Conservation (phyloP, 2,329 filamentous ascomycete species). For the Cladosporium colombiae region DNA sequence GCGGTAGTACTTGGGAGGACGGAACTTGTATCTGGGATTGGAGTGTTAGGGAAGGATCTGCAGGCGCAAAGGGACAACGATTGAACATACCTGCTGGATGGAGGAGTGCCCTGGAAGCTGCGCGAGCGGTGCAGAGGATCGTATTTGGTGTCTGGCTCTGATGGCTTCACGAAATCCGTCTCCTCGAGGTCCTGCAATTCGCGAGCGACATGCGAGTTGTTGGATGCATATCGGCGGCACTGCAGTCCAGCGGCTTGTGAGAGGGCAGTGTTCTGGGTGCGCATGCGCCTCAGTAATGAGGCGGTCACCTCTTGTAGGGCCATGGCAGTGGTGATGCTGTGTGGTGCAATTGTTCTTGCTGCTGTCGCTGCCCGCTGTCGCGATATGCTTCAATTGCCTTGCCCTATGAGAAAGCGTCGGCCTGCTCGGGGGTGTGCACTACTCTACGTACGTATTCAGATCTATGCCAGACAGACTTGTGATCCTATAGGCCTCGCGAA, state of each 20-base stretch:
- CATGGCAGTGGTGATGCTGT: slow-evolving; percentile 25
- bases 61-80: slow-evolving; percentile 10
- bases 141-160: slow-evolving; percentile 19
- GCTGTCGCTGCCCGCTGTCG: not conserved
- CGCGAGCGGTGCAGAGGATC: slow-evolving; percentile 42
- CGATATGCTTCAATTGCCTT: not conserved
- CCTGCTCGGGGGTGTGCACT: not conserved
- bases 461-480: not conserved
- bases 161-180: slow-evolving; percentile 45
- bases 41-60: slow-evolving; percentile 7
- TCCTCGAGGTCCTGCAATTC: slow-evolving; percentile 48
- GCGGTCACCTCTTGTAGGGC: slow-evolving; percentile 36
- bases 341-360: not conserved
- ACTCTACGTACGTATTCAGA: not conserved
- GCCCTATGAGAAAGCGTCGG: not conserved
- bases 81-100: slow-evolving; percentile 53
- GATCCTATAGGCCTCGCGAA: too few species aligned
- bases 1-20: slow-evolving; percentile 90
- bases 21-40: slow-evolving; percentile 75
- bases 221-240: slow-evolving; percentile 35
- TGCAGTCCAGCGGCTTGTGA: slow-evolving; percentile 28
- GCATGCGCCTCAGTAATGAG: slow-evolving; percentile 33
- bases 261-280: slow-evolving; percentile 23
- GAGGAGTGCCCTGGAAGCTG: slow-evolving; percentile 46
- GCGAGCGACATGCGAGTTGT: slow-evolving; percentile 21